Conservation (phyloP, 1,284 basidiomycete species). For the Malassezia furfur region DNA sequence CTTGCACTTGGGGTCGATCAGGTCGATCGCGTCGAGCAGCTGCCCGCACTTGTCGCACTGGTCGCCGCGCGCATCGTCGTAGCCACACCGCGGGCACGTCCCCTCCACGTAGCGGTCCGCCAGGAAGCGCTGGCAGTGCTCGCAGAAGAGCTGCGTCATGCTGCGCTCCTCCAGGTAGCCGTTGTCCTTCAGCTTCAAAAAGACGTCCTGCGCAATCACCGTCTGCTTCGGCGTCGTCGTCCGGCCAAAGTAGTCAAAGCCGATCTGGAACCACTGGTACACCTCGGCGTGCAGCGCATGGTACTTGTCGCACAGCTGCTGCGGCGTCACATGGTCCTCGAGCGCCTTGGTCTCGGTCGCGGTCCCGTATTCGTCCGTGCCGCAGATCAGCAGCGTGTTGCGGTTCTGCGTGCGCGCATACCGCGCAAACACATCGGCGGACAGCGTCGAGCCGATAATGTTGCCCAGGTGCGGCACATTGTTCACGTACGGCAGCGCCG, state of each 20-base stretch:
- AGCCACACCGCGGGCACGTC: conserved; percentile 43
- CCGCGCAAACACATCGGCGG: conserved; percentile 92
- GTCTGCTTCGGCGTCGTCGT: conserved; percentile 86
- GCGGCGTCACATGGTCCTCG: conserved; percentile 80
- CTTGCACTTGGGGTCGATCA: conserved; percentile 90
- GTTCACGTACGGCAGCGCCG: conserved; percentile 91
- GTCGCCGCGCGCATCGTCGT: conserved; percentile 80
- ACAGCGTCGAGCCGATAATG: conserved; percentile 91
- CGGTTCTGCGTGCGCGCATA: conserved; percentile 56
- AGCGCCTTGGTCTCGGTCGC: conserved; percentile 95
- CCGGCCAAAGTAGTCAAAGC: conserved; percentile 93
- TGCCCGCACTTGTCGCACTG: conserved; percentile 93
- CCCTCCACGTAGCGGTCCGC: conserved; percentile 48
- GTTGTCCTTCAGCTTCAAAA: conserved; percentile 43
- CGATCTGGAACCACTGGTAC: conserved; percentile 85
- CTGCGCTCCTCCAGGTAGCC: conserved; percentile 42
- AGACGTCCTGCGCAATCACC: conserved; percentile 52
- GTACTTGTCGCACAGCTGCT: conserved; percentile 87
- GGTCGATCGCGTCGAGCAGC: conserved; percentile 78
- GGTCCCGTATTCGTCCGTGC: conserved; percentile 97
- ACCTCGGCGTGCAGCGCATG: conserved; percentile 78
- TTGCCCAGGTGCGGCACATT: conserved; percentile 98
- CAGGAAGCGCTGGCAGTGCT: conserved; percentile 38
- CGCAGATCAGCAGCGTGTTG: conserved; percentile 68
- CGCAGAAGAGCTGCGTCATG: conserved; percentile 45